Evolutionary conservation across 768 basidiomycete species (phyloP), one percentile per base, ranked within the genome.

Genomic region (Nidularia pulvinata): DNA sequence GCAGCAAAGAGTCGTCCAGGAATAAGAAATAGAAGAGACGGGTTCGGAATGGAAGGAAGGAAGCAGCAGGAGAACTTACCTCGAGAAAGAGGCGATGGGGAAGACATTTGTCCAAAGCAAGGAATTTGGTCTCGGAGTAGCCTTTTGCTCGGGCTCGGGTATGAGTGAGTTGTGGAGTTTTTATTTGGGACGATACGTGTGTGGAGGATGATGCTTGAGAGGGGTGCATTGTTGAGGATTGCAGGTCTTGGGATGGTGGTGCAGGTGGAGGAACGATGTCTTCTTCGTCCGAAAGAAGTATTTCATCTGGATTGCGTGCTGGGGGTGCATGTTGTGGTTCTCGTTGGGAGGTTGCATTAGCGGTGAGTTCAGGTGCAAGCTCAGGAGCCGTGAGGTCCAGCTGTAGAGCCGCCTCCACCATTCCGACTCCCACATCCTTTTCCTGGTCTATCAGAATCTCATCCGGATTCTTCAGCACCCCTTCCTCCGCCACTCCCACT

Each of bases 41-140:
- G 25, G 25, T 30, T 30, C 25, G 25, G 3, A 30, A 30, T 30
- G 25, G 25, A 30, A 30, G 25, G 4, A 30, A 36, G 22, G 44
- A 46, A 36, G 7, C 16, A 34, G 37, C 37, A 36, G 33, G 16
- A 10, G 19, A 6, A 55, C 67, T 39, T 56, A 91, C 93, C 80
- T 96, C 93, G 14, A 97, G 76, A 65, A 91, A 96, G 46, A 87
- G 80, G 50, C 89, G 82, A 6, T 73, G 77, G 0, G 84, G 84
- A 3, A 93, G 78, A 57, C 94, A 96, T 67, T 98, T 98, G 69
- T 95, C 93, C 3, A 98, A 74, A 4, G 95, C 95, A 13, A 98
- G 70, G 69, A 98, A 98, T 42, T 75, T 82, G 0, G 95, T 98
- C 55, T 77, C 67, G 32, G 61, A 57, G 59, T 45, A 55, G 25